Base-by-base conservation (phyloP, 129 eudicot genomes). In the Helianthus tuberosus region DNA sequence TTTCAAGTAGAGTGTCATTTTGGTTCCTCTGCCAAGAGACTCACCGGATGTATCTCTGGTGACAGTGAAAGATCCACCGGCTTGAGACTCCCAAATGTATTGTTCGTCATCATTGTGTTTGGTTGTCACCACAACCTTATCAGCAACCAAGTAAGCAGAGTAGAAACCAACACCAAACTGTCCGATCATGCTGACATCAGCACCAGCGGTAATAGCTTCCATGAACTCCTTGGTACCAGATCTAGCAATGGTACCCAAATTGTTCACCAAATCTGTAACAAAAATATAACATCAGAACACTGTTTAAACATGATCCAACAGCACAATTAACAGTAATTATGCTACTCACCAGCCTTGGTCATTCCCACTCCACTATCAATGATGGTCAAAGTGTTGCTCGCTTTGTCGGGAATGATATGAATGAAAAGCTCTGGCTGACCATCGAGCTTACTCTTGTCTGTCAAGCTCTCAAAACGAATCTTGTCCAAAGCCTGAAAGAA, bases 81-180 rank as follows among this genome's bases (percentile, higher is more conserved):
- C 96, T 59, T 89, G 96, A n/a, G 96, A 89, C 66, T 89, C 96
- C 96, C 96, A 89, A 1, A 89, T 87, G 13, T 90, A 90, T 67
- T 91, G 97, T 39, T 91, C 97, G 10, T 91, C 97, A 59, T 90
- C 96, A 20, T 90, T 90, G 86, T 90, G 96, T 82, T 90, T 90
- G 10, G 97, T 78, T 44, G 94, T 87, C 1, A 91, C 97, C 32
- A 91, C 81, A 11, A 91, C 97, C 55, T 87, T 91, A 59, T 91
- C 97, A 4, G 97, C 94, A 64, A 91, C 97, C 82, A 91, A 69
- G 67, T 91, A 91, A 8, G 97, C 91, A n/a, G 97, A 91, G 82
- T 91, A 91, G 86, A 91, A 91, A 83, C 97, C 97, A 60, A 90
- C 96, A 87, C 96, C 96, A 72, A 90, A 90, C 78, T 90, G 96